Evolutionary conservation across 78 protist species (phyloP).

Genomic region (Kipferlia bialata): DNA sequence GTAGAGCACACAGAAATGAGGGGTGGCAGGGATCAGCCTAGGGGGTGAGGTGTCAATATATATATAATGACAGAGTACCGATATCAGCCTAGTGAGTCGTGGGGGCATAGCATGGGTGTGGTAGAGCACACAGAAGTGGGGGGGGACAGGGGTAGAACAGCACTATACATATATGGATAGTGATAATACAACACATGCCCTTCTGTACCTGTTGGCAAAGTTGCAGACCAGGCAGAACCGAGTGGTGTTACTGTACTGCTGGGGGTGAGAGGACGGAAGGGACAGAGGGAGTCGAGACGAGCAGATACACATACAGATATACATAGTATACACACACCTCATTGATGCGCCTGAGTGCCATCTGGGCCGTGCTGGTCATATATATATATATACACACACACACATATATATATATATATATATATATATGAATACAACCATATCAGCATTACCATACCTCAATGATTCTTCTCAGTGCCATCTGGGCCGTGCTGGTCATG

Average conservation of each 20-base stretch:
- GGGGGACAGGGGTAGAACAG: no score
- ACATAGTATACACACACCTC: neutral
- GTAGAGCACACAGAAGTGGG: no score
- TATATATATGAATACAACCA: neutral
- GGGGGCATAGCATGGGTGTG: no score
- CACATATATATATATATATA: neutral
- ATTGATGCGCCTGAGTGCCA: conserved; percentile 76
- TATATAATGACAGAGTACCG: no score
- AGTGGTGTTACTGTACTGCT: conserved; percentile 54
- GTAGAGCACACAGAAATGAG: no score
- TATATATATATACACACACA: no score
- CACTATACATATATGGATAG: no score
- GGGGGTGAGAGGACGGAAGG: conserved; percentile 44
- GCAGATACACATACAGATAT: no score
- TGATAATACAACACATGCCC: no score
- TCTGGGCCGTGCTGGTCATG: conserved; percentile 77
- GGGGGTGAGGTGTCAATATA: no score
- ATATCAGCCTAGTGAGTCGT: no score
- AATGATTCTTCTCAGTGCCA: conserved; percentile 58
- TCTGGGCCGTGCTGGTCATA: conserved; percentile 75
- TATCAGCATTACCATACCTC: conserved; percentile 33
- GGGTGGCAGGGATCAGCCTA: no score
- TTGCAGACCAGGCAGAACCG: conserved; percentile 40
- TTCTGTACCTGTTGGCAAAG: conserved; percentile 33
- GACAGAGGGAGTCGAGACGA: neutral